Evolutionary conservation across 1,284 basidiomycete genomes (phyloP), one percentile per base, ranked within the genome.

Genomic region (Moesziomyces sp.): DNA sequence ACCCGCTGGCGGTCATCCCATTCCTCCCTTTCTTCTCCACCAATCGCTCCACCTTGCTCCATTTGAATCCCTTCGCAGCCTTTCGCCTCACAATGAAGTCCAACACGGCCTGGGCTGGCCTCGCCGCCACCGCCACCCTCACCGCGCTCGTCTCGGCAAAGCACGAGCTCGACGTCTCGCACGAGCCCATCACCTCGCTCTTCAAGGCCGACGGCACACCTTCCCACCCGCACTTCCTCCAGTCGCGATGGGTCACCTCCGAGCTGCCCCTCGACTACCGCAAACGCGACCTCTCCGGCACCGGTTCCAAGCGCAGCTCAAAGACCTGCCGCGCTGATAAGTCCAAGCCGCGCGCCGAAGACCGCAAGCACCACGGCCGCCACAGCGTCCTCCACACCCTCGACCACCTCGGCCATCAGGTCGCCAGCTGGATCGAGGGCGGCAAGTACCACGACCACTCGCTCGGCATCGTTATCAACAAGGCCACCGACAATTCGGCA

Each of bases 401-500:
- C 45, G 49, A 66, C 43, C 38, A 63, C 9, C 59, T 56, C 26
- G 63, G 69, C 42, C 38, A 65, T 11, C 30, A 63, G 55, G 57
- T 69, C 26, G 46, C n/a, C 42, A 59, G 57, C 60, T 75, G 55
- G 54, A 54, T 75, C 60, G 35, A 74, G 35, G 52, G 54, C 23
- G 60, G 59, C 49, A 66, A 67, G 56, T 46, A 43, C 19, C 63
- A 68, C 52, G 73, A 75, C 49, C 59, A 66, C 47, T 55, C 64
- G 45, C 57, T 70, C 33, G 70, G 70, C 52, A 68, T 71, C 47
- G 73, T 71, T 59, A 62, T 78, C 66, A 70, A 62, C 58, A 72
- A 68, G 62, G 71, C 68, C 40, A 56, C 62, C 47, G 74, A 78
- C 61, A 64, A 74, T 38, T 54, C 66, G 38, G 64, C 66, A 3